Evolutionary conservation across 1,284 basidiomycete genomes (phyloP).

Genomic region (Schizopora paradoxa): DNA sequence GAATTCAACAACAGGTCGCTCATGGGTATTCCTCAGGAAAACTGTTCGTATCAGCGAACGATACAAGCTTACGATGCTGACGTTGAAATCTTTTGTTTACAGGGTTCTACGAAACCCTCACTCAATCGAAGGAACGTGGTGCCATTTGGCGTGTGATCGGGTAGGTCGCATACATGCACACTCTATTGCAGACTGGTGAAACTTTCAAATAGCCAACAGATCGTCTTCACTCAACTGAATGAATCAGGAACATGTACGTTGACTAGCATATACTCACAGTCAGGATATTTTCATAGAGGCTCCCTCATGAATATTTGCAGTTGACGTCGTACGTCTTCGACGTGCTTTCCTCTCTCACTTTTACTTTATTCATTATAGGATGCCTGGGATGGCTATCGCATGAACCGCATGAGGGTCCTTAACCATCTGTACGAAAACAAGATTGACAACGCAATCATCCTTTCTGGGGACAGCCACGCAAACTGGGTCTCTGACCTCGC

Average conservation of each 20-base stretch:
- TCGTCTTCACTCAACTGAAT: constrained; percentile 48
- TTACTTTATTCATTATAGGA: constrained; percentile 31
- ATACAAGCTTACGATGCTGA: background rate
- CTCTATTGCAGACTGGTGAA: constrained; percentile 1
- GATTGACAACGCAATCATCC: constrained; percentile 54
- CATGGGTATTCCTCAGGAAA: constrained; percentile 56
- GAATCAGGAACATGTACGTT: constrained; percentile 35
- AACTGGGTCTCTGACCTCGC: constrained; percentile 58
- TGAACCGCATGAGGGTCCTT: constrained; percentile 53
- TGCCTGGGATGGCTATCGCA: constrained; percentile 61
- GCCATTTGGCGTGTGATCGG: constrained; percentile 57
- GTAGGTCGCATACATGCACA: constrained; percentile 24
- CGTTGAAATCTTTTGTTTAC: background rate
- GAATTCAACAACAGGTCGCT: constrained; percentile 44
- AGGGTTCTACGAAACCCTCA: constrained; percentile 52
- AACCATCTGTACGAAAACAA: constrained; percentile 46
- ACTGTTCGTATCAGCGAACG: constrained; percentile 32
- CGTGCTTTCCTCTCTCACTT: constrained; percentile 21
- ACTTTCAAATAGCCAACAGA: constrained; percentile 41
- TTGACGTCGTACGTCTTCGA: constrained; percentile 16
- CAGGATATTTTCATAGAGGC: constrained; percentile 9
- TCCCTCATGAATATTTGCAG: constrained; percentile 12
- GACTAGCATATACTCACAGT: background rate
- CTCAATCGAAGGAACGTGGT: constrained; percentile 42
- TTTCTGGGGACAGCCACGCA: constrained; percentile 63